Conservation (phyloP, 2,329 filamentous ascomycete species). For the Phoma herbarum region DNA sequence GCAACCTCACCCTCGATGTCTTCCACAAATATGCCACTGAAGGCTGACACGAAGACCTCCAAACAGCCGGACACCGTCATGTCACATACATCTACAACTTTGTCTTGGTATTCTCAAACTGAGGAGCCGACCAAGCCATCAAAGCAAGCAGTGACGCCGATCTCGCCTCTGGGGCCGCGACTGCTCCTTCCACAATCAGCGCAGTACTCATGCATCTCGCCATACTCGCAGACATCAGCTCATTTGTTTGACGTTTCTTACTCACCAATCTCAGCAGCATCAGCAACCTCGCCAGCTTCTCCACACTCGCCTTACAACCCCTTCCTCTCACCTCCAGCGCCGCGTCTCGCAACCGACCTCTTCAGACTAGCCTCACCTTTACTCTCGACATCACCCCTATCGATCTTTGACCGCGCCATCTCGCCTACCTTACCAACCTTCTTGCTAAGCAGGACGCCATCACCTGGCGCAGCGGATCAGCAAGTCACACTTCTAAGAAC, state of each 20-base stretch:
- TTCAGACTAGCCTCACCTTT: conserved; percentile 23
- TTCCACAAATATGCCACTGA: background rate
- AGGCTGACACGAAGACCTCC: background rate
- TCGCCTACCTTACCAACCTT: conserved; percentile 19
- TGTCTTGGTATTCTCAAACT: background rate
- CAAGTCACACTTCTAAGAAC: background rate
- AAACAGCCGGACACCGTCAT: background rate
- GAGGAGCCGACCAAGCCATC: background rate
- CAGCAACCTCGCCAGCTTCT: background rate
- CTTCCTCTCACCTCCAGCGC: conserved; percentile 25
- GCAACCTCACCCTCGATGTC: background rate
- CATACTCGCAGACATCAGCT: background rate
- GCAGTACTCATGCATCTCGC: background rate
- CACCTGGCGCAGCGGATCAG: background rate
- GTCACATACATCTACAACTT: background rate
- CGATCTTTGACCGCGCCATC: conserved; percentile 28
- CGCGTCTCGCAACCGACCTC: background rate
- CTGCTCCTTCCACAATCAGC: background rate
- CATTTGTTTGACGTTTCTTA: background rate
- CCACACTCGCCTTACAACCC: conserved; percentile 21
- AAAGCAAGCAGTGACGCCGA: background rate
- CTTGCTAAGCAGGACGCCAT: background rate
- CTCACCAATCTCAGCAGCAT: conserved; percentile 11
- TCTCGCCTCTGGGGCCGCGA: background rate
- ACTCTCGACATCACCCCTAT: conserved; percentile 29